Percentiles rank a stretch among this genome's conserved stretches.
These are phyloP conservation scores for Daedaleopsis nitida DNA, from an alignment of 768 basidiomycete genomes.

Conservation along the genomic window DNA sequence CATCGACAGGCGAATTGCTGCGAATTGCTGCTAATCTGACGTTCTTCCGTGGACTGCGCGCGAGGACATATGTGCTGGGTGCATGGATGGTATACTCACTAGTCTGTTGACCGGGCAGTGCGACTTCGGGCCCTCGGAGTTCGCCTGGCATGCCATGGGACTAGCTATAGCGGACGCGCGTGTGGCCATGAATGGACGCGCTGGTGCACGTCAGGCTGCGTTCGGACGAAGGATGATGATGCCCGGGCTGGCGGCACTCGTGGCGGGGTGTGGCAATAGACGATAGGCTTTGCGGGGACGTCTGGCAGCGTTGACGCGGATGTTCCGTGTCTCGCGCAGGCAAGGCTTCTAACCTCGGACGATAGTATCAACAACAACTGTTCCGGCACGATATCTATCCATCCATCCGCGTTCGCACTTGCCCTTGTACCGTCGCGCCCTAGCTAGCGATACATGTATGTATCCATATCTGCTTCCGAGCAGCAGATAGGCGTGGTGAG, in stretches of 20 bases:
- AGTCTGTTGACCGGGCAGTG: not conserved
- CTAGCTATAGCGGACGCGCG: too few relatives aligned
- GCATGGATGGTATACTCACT: not conserved
- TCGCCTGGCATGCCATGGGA: too few relatives aligned
- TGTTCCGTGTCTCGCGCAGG: not conserved
- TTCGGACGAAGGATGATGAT: not conserved
- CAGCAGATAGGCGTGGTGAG: not conserved
- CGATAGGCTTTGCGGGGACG: not conserved
- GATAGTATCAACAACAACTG: not conserved
- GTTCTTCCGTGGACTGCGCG: too few relatives aligned
- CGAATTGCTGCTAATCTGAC: not conserved
- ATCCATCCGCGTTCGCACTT: not conserved
- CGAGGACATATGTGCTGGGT: too few relatives aligned
- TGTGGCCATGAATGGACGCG: too few relatives aligned
- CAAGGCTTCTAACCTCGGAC: not conserved
- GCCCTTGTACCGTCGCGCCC: not conserved
- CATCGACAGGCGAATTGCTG: not conserved
- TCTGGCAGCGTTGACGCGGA: too few relatives aligned
- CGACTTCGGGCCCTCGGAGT: not conserved
- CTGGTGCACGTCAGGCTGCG: too few relatives aligned
- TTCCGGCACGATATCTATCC: not conserved
- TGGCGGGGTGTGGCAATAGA: not conserved
- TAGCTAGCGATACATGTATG: not conserved
- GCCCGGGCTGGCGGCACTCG: too few relatives aligned
- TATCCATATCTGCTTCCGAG: not conserved